Evolutionary conservation across 208 protist species (phyloP).

Genomic region (Tetramitus jugosus): DNA sequence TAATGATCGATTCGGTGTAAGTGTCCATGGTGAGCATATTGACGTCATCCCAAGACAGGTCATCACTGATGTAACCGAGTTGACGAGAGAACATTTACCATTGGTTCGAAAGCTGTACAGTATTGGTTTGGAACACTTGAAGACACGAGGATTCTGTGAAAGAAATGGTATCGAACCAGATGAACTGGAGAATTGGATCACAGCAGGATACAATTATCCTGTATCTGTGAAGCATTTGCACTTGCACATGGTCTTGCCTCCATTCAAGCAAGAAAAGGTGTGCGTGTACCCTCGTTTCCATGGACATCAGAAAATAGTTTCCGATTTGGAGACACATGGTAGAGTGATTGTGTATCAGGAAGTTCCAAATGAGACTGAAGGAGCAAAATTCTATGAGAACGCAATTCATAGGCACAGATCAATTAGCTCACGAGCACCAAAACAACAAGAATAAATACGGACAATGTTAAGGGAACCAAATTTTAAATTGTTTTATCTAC

Average conservation of each 20-base stretch:
- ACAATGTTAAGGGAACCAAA: no score
- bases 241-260: slow-evolving; percentile 20
- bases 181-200: neutral
- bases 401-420: no score
- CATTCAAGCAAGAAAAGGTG: slow-evolving; percentile 3
- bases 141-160: neutral
- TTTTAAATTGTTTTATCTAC: no score
- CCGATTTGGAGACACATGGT: neutral
- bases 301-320: neutral
- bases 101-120: neutral
- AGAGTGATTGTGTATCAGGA: neutral
- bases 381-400: no score
- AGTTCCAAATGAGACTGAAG: slow-evolving; percentile 7
- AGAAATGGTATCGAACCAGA: neutral
- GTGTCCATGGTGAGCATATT: slow-evolving; percentile 18
- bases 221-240: slow-evolving; percentile 21
- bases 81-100: neutral
- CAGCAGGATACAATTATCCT: slow-evolving; percentile 8
- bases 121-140: neutral
- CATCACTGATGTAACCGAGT: neutral
- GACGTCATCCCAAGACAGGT: slow-evolving; percentile 8
- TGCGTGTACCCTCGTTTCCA: neutral
- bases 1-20: slow-evolving; percentile 15
- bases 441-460: no score
- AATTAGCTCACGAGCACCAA: no score